Evolutionary conservation across 164 flowering plant species (phyloP).

Genomic region (Vitis rupestris): DNA sequence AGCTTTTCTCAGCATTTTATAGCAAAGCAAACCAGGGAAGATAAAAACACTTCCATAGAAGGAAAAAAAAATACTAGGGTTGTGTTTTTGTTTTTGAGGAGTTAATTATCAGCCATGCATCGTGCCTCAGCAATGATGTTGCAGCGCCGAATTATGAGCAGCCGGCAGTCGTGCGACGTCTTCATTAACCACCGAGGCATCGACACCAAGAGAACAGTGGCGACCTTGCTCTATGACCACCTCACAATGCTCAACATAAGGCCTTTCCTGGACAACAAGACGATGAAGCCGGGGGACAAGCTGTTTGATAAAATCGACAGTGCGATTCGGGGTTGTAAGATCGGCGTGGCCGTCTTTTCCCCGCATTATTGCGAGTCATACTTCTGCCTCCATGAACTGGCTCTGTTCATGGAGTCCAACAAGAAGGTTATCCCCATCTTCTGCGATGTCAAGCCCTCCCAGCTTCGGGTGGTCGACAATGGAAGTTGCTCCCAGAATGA

Average conservation of each 20-base stretch:
- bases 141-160: too few species aligned
- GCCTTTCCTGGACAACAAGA: conserved; percentile 58
- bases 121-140: too few species aligned
- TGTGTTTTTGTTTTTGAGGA: too few species aligned
- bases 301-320: conserved; percentile 42
- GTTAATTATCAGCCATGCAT: too few species aligned
- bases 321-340: conserved; percentile 37
- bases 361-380: conserved; percentile 64
- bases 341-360: conserved; percentile 64
- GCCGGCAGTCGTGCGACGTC: conserved; percentile 39
- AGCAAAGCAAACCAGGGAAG: too few species aligned
- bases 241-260: conserved; percentile 21
- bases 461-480: conserved; percentile 17
- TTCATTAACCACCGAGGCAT: conserved; percentile 64
- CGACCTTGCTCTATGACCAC: conserved; percentile 49
- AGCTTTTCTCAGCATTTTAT: too few species aligned
- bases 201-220: conserved; percentile 52
- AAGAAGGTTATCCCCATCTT: conserved; percentile 37
- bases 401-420: conserved; percentile 31
- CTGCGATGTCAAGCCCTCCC: conserved; percentile 31
- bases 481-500: background rate
- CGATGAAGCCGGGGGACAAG: conserved; percentile 68
- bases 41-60: too few species aligned
- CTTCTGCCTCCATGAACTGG: conserved; percentile 48
- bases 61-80: too few species aligned